Base-by-base conservation (phyloP, 345 rosid species). In the Kernera saxatilis region DNA sequence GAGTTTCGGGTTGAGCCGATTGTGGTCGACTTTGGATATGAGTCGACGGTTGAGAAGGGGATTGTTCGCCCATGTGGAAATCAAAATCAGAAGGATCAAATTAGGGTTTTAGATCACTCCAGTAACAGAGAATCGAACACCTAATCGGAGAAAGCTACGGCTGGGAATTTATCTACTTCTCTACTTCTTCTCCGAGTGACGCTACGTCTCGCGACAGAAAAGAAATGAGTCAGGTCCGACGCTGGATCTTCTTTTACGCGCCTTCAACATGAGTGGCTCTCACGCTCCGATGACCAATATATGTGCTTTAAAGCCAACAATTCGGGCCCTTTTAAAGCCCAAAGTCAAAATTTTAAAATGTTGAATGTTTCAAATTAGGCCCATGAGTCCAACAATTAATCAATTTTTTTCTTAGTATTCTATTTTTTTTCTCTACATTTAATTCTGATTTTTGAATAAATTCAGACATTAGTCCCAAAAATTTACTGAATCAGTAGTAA, bases 61-160 rank as follows among this genome's bases (percentile, higher is more conserved):
- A 67, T 81, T 77, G 91, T 62, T 89, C 96, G 66, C 91, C 90
- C 98, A 88, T 92, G 71, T 70, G 76, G 6, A 32, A 64, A 78
- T 67, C 77, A 14, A n/a, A 10, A 72, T 32, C 50, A 43, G 46
- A 15, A 70, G 45, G 23, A 59, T 46, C 19, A 51, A 69, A 12
- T 25, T 37, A 49, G 37, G 69, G 40, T 12, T 44, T 25, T 9
- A 37, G 33, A 17, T 29, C 19, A 19, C 18, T 25, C 15, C 11
- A 18, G 40, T 29, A 46, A 58, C 14, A 43, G 65, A 4, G 26
- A 52, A 22, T 29, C 52, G 61, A 49, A 39, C 6, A 63, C 33
- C 46, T 56, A 57, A 23, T 48, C 53, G 54, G 50, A 41, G 54
- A 30, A 43, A 11, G 8, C 22, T 15, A 41, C 44, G 33, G n/a